Evolutionary conservation across 2,329 filamentous ascomycete genomes (phyloP), one percentile per base, ranked within the genome.

Genomic region (Xylaria sp.): DNA sequence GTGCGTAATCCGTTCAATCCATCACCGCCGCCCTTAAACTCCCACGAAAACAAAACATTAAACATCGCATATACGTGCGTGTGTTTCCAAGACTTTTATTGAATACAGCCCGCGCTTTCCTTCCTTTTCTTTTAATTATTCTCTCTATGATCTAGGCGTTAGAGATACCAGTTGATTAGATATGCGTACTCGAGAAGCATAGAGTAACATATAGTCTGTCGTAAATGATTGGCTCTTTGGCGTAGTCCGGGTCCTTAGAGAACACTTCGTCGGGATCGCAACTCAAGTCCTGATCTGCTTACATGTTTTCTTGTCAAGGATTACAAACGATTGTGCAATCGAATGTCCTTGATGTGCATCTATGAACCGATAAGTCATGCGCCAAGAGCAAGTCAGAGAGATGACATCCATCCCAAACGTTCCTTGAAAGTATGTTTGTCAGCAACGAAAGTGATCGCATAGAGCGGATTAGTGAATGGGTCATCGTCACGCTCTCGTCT

Each of bases 1-100:
- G 52, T 39, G 52, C 37, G 39, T 58, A 58, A 46, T 31, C 56
- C 23, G 39, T 58, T 46, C 3, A 20, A 28, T n/a, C 56, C 39
- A 12, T 10, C 56, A 20, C 23, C n/a, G 10, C 23, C n/a, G 10
- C 23, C 15, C 56, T 2, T 13, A 46, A 58, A 58, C 37, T 20
- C 39, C 56, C 3, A 28, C 10, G 37, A 7, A 44, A 44, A 25
- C n/a, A 41, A 46, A 57, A 44, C 18, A 44, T 23, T 20, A 20
- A 31, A 31, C 3, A 58, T 58, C 23, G 15, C 28, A 37, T 6
- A 50, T 13, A 55, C 37, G 50, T 52, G 50, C 20, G 37, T 57
- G n/a, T 46, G 15, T 58, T 46, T 46, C 23, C 56, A 18, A 34
- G 56, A 31, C 15, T 44, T 44, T 44, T 41, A 25, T 25, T 23